Conservation (phyloP, 2,329 filamentous ascomycete genomes). For the Fusarium sacchari region DNA sequence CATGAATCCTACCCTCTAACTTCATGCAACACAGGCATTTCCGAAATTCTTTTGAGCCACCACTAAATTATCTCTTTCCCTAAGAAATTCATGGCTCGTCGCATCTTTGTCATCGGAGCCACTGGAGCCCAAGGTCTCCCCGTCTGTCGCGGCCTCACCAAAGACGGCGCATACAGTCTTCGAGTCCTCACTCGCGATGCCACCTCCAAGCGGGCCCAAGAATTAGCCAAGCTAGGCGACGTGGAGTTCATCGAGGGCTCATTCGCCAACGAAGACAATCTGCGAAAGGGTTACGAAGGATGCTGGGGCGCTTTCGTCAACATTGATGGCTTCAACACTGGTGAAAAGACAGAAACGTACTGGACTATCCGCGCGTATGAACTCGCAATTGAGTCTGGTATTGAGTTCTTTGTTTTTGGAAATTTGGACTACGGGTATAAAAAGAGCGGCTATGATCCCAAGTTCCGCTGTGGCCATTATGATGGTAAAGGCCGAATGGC, state of each 20-base stretch:
- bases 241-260: not conserved
- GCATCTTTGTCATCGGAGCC: constrained; percentile 13
- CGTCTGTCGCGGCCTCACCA: constrained; percentile 2
- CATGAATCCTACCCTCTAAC: not conserved
- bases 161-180: constrained; percentile 1
- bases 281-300: not conserved
- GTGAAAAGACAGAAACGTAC: constrained; percentile 24
- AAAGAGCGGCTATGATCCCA: constrained; percentile 57
- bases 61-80: rapidly evolving
- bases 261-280: constrained; percentile 5
- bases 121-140: constrained; percentile 23
- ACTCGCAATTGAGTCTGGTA: constrained; percentile 2
- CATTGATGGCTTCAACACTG: constrained; percentile 16
- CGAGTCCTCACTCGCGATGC: constrained; percentile 14
- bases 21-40: rapidly evolving
- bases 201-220: not conserved
- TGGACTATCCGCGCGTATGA: constrained; percentile 18
- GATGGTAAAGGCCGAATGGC: constrained; percentile 58
- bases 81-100: not conserved
- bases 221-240: not conserved
- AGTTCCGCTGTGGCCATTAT: constrained; percentile 60
- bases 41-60: rapidly evolving
- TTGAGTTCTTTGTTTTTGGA: constrained; percentile 58
- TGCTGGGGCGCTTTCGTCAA: constrained; percentile 20
- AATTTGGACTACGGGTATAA: constrained; percentile 61